Conservation (phyloP, 1,284 basidiomycete genomes). For the Fistulinella cinereoalba region DNA sequence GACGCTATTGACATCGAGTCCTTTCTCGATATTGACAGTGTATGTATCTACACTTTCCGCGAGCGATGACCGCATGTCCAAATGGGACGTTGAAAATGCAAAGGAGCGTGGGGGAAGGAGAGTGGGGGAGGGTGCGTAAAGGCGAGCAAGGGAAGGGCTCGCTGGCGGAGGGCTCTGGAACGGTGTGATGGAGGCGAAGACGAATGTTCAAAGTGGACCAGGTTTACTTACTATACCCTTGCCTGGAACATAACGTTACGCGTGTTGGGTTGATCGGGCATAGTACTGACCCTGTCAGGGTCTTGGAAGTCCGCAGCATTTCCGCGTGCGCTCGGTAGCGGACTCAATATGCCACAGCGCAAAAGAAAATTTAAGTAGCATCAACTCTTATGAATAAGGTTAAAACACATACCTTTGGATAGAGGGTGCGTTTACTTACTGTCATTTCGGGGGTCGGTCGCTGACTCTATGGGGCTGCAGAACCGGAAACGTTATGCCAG, state of each 20-base stretch:
- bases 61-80: conserved; percentile 11
- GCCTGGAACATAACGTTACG: conserved; percentile 1
- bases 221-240: conserved; percentile 5
- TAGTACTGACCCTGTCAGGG: not conserved
- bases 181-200: not conserved
- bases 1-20: not conserved
- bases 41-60: conserved; percentile 16
- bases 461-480: too few relatives aligned
- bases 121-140: too few relatives aligned
- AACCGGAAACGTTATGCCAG: too few relatives aligned
- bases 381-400: too few relatives aligned
- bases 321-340: too few relatives aligned
- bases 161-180: not conserved
- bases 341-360: too few relatives aligned
- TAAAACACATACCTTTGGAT: too few relatives aligned
- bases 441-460: too few relatives aligned
- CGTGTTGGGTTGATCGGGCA: not conserved
- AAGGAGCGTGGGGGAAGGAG: not conserved
- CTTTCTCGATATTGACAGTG: conserved; percentile 17
- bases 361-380: too few relatives aligned
- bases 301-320: not conserved
- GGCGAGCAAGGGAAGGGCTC: too few relatives aligned
- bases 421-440: too few relatives aligned
- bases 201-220: not conserved
- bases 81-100: not conserved